Base-by-base conservation (phyloP, 2,329 filamentous ascomycete species). In the Geosmithia morbida region DNA sequence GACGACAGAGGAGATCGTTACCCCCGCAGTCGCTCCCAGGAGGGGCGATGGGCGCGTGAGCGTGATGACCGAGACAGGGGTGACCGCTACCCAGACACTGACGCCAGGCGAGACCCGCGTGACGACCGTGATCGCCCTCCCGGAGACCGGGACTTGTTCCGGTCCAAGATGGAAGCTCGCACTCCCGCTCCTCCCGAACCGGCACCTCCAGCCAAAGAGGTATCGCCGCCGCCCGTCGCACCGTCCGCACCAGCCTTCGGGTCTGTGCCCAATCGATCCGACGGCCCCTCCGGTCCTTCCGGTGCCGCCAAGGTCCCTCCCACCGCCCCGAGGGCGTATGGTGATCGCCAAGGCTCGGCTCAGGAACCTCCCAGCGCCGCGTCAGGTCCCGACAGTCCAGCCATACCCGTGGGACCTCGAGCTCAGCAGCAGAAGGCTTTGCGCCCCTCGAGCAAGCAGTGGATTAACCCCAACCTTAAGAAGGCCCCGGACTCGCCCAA, bases 21-120 rank as follows among this genome's bases (percentile, higher is more conserved):
- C 48, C 74, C 73, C 17, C 70, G 83, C 55, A 81, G 78, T 55
- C 74, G 81, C 51, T 83, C 81, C 52, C 76, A 81, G 56, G 78
- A 81, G 56, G 76, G 79, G 48, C 74, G 75, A 33, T 77, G 74
- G 70, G 66, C 59, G 18, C 69, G 75, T 44, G 75, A 78, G 7
- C 66, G 74, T 45, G 74, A 78, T 50, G 74, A 77, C 11, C 72
- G 75, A 40, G 74, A 77, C 29, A 58, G 63, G 29, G 60, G 61
- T 41, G 69, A 70, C 47, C 57, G 68, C 49, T 68, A 66, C 45
- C 60, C 58, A 22, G 68, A 69, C 41, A 52, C 56, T 19, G 67
- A 69, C 42, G 40, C 51, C 13, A 63, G 64, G 42, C 65, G 70
- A 48, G 71, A 73, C 50, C 61, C 59, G 50, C 65, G 71, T 51